These are phyloP conservation scores for Zygosaccharomyces bisporus DNA, from an alignment of 805 yeast genomes.

Conservation along the genomic window DNA sequence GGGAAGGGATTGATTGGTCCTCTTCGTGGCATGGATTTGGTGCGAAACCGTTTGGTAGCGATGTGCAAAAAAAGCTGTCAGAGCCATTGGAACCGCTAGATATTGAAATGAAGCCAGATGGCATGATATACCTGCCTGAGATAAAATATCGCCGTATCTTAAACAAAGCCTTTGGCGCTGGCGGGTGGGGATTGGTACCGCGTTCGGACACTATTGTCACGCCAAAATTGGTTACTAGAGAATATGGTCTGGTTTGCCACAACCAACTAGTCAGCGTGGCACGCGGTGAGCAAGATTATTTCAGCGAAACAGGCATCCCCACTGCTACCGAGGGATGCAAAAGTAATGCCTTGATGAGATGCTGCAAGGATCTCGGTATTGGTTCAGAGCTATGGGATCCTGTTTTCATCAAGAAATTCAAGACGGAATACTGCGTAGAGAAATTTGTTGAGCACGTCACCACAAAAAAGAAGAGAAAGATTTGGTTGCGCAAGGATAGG, in stretches of 20 bases:
- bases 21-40: slow-evolving; percentile 86
- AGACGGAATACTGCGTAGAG: slow-evolving; percentile 66
- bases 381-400: slow-evolving; percentile 99
- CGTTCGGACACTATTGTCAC: slow-evolving; percentile 80
- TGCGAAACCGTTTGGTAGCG: slow-evolving; percentile 62
- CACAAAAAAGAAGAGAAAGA: slow-evolving; percentile 80
- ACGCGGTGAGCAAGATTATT: slow-evolving; percentile 93
- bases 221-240: slow-evolving; percentile 73
- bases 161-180: slow-evolving; percentile 93
- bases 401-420: slow-evolving; percentile 68
- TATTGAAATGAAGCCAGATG: slow-evolving; percentile 94
- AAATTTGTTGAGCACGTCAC: slow-evolving; percentile 79
- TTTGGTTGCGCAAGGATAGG: slow-evolving; percentile 87
- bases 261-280: slow-evolving; percentile 90
- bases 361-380: slow-evolving; percentile 95
- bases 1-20: slow-evolving; percentile 61
- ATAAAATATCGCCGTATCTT: slow-evolving; percentile 89
- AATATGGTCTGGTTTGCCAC: slow-evolving; percentile 80
- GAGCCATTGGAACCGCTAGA: slow-evolving; percentile 65
- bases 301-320: slow-evolving; percentile 78
- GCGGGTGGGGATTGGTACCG: slow-evolving; percentile 98
- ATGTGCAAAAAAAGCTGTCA: slow-evolving; percentile 55
- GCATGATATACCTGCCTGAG: slow-evolving; percentile 86
- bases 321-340: slow-evolving; percentile 98
- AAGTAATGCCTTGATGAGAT: slow-evolving; percentile 94